Evolutionary conservation across 164 flowering plant species (phyloP).

Genomic region (Piper longum): DNA sequence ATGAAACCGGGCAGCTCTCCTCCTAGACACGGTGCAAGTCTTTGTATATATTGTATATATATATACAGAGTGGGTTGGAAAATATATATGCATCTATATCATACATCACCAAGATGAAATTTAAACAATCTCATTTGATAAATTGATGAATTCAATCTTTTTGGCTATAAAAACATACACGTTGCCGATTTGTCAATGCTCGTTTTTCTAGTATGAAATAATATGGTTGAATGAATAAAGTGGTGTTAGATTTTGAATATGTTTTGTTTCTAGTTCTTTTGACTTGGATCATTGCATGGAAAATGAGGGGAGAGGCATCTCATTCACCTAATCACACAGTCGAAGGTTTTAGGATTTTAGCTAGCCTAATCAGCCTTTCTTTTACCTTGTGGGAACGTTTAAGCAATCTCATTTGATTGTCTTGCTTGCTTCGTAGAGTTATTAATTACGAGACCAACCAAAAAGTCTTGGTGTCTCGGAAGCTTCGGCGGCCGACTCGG

Average conservation of each 20-base stretch:
- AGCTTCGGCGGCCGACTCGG: neutral
- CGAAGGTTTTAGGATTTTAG: neutral
- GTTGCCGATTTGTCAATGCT: neutral
- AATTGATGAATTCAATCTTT: neutral
- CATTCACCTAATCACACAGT: constrained; percentile 13
- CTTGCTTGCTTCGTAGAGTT: too few species aligned
- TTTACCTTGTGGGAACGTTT: neutral
- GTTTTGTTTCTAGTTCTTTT: constrained; percentile 1
- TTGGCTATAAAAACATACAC: neutral
- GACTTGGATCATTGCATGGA: constrained; percentile 1
- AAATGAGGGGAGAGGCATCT: constrained; percentile 7
- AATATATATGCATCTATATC: too few species aligned
- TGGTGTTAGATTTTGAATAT: neutral
- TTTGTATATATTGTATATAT: too few species aligned
- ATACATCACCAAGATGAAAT: neutral
- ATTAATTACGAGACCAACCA: neutral
- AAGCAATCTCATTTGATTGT: neutral
- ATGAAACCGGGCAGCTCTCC: neutral
- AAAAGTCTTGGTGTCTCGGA: neutral
- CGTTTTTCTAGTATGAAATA: neutral
- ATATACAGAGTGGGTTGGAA: neutral
- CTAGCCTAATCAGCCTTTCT: neutral
- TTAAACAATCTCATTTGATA: neutral
- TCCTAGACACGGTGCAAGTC: neutral
- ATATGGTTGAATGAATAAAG: neutral